phyloP scores from a whole-genome alignment of 1,139 yeast genomes.

The Geotrichum aggregatum region DNA sequence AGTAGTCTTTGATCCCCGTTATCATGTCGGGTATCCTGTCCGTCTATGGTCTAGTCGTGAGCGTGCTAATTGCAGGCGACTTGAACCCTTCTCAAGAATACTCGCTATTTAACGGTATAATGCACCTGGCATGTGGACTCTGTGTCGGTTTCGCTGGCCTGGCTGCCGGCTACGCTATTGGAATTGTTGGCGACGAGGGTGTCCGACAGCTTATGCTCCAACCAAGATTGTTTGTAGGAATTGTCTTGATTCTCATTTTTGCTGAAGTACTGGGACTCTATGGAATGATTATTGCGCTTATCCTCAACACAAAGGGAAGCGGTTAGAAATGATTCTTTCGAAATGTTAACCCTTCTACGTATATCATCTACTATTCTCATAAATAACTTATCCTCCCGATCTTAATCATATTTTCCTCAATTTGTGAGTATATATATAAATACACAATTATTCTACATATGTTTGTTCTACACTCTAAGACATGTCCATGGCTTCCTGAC shows the following conservation, averaged over 20 bases:
- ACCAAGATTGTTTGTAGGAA: constrained; percentile 83
- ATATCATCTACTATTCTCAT: background rate
- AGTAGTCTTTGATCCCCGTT: constrained; percentile 62
- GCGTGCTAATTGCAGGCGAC: constrained; percentile 89
- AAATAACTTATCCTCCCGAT: too few relatives aligned
- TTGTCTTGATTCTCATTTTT: constrained; percentile 89
- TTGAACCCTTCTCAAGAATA: constrained; percentile 62
- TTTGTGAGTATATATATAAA: too few relatives aligned
- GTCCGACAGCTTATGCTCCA: constrained; percentile 96
- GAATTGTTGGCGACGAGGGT: constrained; percentile 98
- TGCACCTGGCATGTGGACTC: constrained; percentile 96
- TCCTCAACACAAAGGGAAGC: constrained; percentile 54
- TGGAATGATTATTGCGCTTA: constrained; percentile 80
- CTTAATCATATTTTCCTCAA: too few relatives aligned
- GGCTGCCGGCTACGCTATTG: constrained; percentile 97
- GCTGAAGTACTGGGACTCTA: constrained; percentile 95
- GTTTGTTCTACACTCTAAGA: constrained; percentile 12
- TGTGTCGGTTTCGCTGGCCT: constrained; percentile 95
- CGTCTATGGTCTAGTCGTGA: constrained; percentile 95
- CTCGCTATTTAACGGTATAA: constrained; percentile 94
- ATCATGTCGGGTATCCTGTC: constrained; percentile 99
- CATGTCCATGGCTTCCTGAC: constrained; percentile 14
- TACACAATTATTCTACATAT: too few relatives aligned
- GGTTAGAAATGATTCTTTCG: constrained; percentile 20
- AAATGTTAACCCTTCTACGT: background rate